Evolutionary conservation across 441 rosid species (phyloP), one percentile per base, ranked within the genome.

Genomic region (Euphorbia celastroides): DNA sequence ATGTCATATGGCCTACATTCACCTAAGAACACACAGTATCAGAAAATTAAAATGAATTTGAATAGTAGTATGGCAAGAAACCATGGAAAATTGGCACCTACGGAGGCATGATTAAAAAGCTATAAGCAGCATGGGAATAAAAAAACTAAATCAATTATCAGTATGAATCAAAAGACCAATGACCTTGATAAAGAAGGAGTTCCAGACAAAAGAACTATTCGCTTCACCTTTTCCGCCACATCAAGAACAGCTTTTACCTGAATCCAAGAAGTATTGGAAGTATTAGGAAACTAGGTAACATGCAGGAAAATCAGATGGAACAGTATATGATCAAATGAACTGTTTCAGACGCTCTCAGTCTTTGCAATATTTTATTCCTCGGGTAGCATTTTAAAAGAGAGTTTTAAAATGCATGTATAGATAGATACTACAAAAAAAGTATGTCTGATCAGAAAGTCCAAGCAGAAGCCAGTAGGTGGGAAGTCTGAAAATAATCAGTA

Each of bases 141-240:
- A 71, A 51, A 26, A 12, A 16, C 3, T 28, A 19, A n/a, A 60
- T 54, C 42, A 66, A 44, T 58, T 51, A 54, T 52, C 62, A 48
- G n/a, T 62, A 62, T 4, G n/a, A 63, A 38, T 22, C 27, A 69
- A 60, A 65, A 67, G 36, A 64, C 46, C 22, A 52, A 87, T 83
- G 88, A 93, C 99, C 99, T 93, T 71, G 97, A 91, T 79, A 93
- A 78, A 70, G 99, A 93, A 75, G 99, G 99, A 46, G 99, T 93
- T 75, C 99, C 99, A 26, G 96, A 91, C 55, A 93, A 79, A 70
- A 93, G 83, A 75, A 91, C 86, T 70, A 88, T 78, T 70, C 63
- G 96, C 75, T 86, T 86, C 81, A 86, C 80, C 79, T 82, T 91
- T 69, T 72, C 81, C n/a, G 95, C 95, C 77, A 89, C 77, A 73